A percentile compares a stretch with the other conserved stretches of the same genome.
Conservation (phyloP, 2,329 filamentous ascomycete species). For the Lecanosticta acicola region DNA sequence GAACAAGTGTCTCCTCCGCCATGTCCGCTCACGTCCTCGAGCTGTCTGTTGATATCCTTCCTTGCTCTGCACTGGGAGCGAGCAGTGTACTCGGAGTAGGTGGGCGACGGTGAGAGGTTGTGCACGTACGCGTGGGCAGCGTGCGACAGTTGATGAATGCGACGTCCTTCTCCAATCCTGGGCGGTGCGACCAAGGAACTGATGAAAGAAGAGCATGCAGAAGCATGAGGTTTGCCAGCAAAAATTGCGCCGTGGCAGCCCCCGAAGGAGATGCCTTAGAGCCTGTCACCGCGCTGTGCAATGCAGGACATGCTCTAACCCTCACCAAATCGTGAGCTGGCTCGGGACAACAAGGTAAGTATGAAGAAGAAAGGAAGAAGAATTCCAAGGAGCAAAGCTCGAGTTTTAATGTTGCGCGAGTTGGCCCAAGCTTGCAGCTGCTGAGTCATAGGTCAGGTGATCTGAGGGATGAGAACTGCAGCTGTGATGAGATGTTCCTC, state of each 20-base stretch:
- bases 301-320: not conserved
- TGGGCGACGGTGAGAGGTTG: too few relatives aligned
- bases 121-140: too few relatives aligned
- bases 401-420: not conserved
- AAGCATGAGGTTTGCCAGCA: too few relatives aligned
- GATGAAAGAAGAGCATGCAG: not conserved
- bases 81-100: too few relatives aligned
- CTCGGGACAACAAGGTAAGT: not conserved
- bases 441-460: not conserved
- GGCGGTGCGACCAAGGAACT: not conserved
- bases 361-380: not conserved
- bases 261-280: not conserved
- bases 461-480: not conserved
- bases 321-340: not conserved
- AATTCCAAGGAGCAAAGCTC: not conserved
- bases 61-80: too few relatives aligned
- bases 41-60: too few relatives aligned
- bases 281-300: not conserved
- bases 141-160: not conserved
- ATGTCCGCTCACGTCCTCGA: too few relatives aligned
- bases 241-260: not conserved
- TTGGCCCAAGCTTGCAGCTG: too few relatives aligned
- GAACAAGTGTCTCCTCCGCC: too few relatives aligned
- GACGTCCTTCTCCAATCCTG: not conserved
- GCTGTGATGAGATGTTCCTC: not conserved